phyloP scores from a whole-genome alignment of 2,329 filamentous ascomycete species.

The Ophiostoma populinum region DNA sequence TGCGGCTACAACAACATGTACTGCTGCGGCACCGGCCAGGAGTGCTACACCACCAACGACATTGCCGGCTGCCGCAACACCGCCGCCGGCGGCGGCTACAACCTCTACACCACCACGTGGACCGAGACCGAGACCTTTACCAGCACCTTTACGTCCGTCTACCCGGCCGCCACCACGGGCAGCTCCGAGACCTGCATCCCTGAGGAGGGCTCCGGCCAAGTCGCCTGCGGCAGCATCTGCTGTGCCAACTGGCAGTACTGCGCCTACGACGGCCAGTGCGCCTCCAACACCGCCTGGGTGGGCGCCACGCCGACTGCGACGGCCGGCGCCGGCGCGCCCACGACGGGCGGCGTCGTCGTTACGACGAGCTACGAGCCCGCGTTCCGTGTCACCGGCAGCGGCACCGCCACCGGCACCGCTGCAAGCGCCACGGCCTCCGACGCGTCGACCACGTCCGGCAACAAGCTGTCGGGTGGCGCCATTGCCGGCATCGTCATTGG shows the following conservation, averaged over 20 bases:
- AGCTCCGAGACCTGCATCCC: constrained; percentile 32
- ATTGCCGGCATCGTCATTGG: constrained; percentile 73
- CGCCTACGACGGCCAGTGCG: constrained; percentile 38
- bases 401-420: constrained; percentile 36
- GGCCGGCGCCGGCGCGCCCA: too few species aligned
- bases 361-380: constrained; percentile 38
- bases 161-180: constrained; percentile 22
- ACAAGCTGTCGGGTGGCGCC: constrained; percentile 46
- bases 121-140: constrained; percentile 43
- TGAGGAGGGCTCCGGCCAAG: constrained; percentile 30
- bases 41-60: constrained; percentile 33
- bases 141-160: constrained; percentile 36
- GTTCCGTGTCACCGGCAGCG: constrained; percentile 31
- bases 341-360: constrained; percentile 23
- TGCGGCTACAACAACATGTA: constrained; percentile 38
- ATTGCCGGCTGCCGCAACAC: constrained; percentile 31
- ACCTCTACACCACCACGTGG: constrained; percentile 38
- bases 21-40: constrained; percentile 32
- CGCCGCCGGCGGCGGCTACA: constrained; percentile 15
- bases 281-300: constrained; percentile 24
- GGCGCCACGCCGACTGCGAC: constrained; percentile 7
- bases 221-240: constrained; percentile 50
- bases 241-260: constrained; percentile 57
- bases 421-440: constrained; percentile 20
- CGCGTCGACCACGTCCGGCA: constrained; percentile 18